Percentiles rank a stretch among this genome's conserved stretches.
phyloP scores from a whole-genome alignment of 495 filamentous ascomycete species.

The Barbatosphaeria neglecta region DNA sequence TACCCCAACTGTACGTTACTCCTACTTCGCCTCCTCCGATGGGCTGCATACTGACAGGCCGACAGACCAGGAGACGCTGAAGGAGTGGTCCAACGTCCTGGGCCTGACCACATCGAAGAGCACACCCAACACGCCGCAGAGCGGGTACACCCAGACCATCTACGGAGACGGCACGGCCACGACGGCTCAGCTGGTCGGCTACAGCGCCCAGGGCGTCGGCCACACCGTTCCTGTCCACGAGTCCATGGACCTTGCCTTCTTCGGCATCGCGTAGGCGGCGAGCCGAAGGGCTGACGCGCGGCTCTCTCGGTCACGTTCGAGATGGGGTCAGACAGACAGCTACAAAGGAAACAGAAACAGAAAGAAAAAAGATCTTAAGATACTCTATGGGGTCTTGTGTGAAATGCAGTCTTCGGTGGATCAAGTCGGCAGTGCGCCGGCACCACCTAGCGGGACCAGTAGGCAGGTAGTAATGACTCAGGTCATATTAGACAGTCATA shows the following conservation, averaged over 20 bases:
- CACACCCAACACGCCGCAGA: conserved; percentile 28
- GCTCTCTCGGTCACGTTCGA: too few species aligned
- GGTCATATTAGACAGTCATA: too few species aligned
- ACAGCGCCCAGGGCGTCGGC: conserved; percentile 34
- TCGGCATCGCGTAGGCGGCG: conserved; percentile 34
- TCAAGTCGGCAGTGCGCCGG: too few species aligned
- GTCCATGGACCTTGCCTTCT: conserved; percentile 35
- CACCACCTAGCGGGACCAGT: too few species aligned
- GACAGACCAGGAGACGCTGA: conserved; percentile 12
- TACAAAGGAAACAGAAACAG: too few species aligned
- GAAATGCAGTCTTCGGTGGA: too few species aligned
- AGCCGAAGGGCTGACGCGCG: too few species aligned
- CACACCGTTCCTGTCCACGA: conserved; percentile 36
- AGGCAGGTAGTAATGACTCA: too few species aligned
- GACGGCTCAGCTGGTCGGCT: conserved; percentile 32
- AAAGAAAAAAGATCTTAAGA: too few species aligned
- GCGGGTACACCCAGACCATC: conserved; percentile 41
- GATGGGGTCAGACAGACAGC: too few species aligned
- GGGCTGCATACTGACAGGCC: neutral
- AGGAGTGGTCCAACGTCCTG: conserved; percentile 26
- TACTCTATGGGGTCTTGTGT: too few species aligned
- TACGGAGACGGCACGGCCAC: conserved; percentile 37
- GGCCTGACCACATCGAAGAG: conserved; percentile 24
- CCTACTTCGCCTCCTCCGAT: neutral
- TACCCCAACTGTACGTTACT: conserved; percentile 26